Evolutionary conservation across 2,329 filamentous ascomycete species (phyloP), one percentile per base, ranked within the genome.

Genomic region (Talaromyces funiculosus): DNA sequence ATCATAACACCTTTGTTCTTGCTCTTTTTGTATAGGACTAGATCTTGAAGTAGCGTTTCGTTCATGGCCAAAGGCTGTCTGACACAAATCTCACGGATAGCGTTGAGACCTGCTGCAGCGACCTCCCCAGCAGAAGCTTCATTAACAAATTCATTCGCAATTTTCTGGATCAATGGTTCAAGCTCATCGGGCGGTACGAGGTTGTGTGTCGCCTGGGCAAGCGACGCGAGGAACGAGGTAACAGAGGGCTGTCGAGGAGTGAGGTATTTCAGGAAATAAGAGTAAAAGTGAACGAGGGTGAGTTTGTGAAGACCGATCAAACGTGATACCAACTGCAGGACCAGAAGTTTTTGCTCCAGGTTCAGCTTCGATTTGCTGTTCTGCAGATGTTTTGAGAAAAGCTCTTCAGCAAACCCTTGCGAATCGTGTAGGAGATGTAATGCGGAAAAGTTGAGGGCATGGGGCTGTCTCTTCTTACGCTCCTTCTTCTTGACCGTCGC

Each of bases 1-100:
- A 99, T 97, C 84, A 96, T 92, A n/a, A 94, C 90, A 62, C 93
- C 92, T 80, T 97, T 99, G 72, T 99, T 94, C 73, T 99, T 99
- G 72, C 90, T 96, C 80, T 95, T 96, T 63, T 90, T 86, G 77
- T 99, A 97, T 80, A 94, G 89, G 9, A 97, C 92, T 57, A 99
- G 78, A 80, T 99, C 94, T 73, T 99, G 93, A 31, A 99, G 78
- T n/a, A 99, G 78, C 0, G 92, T 96, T 65, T 97, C 92, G 56
- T 86, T 92, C 90, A 99, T 97, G 5, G 92, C 92, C n/a, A 97
- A 80, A 1, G 94, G 93, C 71, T 99, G 94, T 64, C 94, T 84
- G 2, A 87, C 88, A 74, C 93, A 97, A 26, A 99, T 90, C 71
- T 99, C 94, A 55, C 94, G 86, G 66, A 99, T 97, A 14, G 92